Evolutionary conservation across 768 basidiomycete species (phyloP).

Genomic region (Lactarius pseudohatsudake): DNA sequence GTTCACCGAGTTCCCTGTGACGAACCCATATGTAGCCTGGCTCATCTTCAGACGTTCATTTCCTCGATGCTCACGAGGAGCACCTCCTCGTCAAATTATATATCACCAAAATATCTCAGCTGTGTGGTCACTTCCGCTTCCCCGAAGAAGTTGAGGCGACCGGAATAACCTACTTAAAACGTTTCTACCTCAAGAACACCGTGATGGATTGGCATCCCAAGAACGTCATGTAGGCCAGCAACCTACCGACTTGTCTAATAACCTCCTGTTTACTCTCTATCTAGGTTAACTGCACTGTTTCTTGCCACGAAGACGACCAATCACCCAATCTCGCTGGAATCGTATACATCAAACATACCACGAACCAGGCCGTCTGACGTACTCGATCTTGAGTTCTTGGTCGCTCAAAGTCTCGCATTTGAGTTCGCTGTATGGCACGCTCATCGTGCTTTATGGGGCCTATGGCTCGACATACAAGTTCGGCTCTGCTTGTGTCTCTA

Average conservation of each 20-base stretch:
- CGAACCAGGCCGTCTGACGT: constrained; percentile 81
- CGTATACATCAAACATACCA: constrained; percentile 80
- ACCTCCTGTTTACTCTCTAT: constrained; percentile 9
- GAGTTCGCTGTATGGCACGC: constrained; percentile 95
- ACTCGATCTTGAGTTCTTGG: constrained; percentile 91
- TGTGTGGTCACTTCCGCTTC: constrained; percentile 84
- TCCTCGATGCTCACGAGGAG: constrained; percentile 82
- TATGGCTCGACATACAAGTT: constrained; percentile 88
- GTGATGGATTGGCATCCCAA: constrained; percentile 99
- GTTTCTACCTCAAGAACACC: constrained; percentile 96
- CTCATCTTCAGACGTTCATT: constrained; percentile 68
- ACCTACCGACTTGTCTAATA: neutral
- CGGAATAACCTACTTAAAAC: constrained; percentile 87
- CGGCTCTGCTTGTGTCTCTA: constrained; percentile 29
- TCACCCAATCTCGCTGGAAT: constrained; percentile 82
- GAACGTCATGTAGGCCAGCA: constrained; percentile 83
- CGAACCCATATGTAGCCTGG: constrained; percentile 49
- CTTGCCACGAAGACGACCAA: constrained; percentile 98
- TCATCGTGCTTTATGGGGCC: constrained; percentile 84
- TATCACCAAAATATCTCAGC: constrained; percentile 76
- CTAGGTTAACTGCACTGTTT: constrained; percentile 92
- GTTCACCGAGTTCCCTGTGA: neutral
- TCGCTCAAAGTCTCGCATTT: constrained; percentile 91
- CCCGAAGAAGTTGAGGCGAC: constrained; percentile 94
- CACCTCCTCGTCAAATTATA: constrained; percentile 87